Evolutionary conservation across 2,329 filamentous ascomycete species (phyloP), one percentile per base, ranked within the genome.

Genomic region (Xylariales sp.): DNA sequence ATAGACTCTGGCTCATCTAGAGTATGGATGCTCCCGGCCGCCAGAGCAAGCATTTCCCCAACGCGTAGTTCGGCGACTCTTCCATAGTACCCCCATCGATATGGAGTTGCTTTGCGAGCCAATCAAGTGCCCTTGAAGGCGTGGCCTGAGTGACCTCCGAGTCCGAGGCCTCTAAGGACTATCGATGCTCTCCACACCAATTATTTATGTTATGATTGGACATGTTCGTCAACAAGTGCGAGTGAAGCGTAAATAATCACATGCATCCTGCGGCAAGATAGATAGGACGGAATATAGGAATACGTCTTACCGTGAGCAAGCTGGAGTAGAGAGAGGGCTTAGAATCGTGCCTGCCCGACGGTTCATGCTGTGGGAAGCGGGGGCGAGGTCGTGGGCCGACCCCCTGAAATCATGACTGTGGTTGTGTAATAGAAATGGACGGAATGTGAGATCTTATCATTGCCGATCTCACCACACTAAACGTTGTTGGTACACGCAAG

Each of bases 391-490:
- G 5, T 55, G 12, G n/a, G 12, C 54, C 23, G n/a, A n/a, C 54
- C 23, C 39, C 53, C 43, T 30, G 43, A 56, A 46, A 28, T 41
- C 53, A 48, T 28, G 18, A 9, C 32, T 5, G 18, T 39, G 46
- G 46, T 59, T 48, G 48, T n/a, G 23, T 18, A 5, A n/a, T 1
- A 16, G 14, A 41, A 41, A 41, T 12, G 14, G 12, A 23, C 23
- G 23, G 39, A 41, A 14, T 5, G 39, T 41, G 39, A 41, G 39
- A 34, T 34, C 32, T 34, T 18, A 52, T 61, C 18, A 34, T 23
- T 54, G 49, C 39, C 28, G 16, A 34, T 48, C 59, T 46, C 59
- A 48, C 59, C 30, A 30, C 49, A 48, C 39, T 6, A 57, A 32
- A 49, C 5, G 7, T 32, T 30, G 39, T 45, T 18, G 61, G 32